A percentile compares a stretch with the other conserved stretches of the same genome.
Evolutionary conservation across 331 rosid genomes (phyloP).

Genomic region (Quercus phellos): DNA sequence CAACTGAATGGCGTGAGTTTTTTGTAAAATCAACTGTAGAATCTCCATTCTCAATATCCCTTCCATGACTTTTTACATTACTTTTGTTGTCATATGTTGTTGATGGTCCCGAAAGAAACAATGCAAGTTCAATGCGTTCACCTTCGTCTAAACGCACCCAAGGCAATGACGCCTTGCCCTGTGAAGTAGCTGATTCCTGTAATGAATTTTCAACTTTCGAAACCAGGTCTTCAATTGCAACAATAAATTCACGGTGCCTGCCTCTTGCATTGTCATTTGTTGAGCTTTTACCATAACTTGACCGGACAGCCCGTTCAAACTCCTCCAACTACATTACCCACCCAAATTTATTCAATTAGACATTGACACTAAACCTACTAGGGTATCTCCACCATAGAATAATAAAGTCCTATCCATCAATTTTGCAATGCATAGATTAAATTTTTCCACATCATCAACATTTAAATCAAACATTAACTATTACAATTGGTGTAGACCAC

Average conservation of each 20-base stretch:
- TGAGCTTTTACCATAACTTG: slow-evolving; percentile 57
- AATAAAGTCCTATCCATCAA: too few species aligned
- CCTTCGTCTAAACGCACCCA: slow-evolving; percentile 85
- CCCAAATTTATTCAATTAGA: slow-evolving; percentile 9
- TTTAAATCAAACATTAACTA: too few species aligned
- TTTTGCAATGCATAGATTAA: too few species aligned
- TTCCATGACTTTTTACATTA: slow-evolving; percentile 10
- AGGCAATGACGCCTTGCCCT: slow-evolving; percentile 48
- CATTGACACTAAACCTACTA: background rate
- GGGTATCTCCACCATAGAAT: background rate
- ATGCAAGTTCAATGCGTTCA: slow-evolving; percentile 73
- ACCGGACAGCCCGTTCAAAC: slow-evolving; percentile 59
- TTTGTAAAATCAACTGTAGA: slow-evolving; percentile 23
- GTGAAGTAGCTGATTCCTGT: slow-evolving; percentile 39
- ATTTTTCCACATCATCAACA: too few species aligned
- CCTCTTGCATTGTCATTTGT: slow-evolving; percentile 55
- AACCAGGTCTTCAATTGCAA: slow-evolving; percentile 59
- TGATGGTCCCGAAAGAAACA: slow-evolving; percentile 65
- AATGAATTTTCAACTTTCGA: slow-evolving; percentile 48
- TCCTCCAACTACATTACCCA: slow-evolving; percentile 73
- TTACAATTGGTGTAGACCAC: too few species aligned
- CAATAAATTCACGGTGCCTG: slow-evolving; percentile 66
- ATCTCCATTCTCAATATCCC: slow-evolving; percentile 33
- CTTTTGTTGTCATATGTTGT: slow-evolving; percentile 17
- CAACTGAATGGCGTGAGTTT: slow-evolving; percentile 31